phyloP scores from a whole-genome alignment of 805 yeast species.

The Saccharomycopsis selenospora region DNA sequence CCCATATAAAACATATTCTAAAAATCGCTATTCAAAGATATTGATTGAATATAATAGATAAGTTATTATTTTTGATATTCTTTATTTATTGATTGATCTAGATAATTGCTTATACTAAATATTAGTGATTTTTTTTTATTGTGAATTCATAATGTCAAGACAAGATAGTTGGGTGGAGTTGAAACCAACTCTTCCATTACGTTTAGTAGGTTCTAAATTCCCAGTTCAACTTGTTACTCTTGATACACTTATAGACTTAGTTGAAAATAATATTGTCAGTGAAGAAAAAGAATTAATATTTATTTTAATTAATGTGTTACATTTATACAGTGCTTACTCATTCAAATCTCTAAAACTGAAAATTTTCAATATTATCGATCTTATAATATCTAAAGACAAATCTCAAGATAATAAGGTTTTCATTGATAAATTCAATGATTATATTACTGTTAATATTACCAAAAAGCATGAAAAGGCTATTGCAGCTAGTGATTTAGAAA shows the following conservation, averaged over 20 bases:
- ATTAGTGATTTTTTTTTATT: too few relatives aligned
- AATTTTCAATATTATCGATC: slow-evolving; percentile 6
- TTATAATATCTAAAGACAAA: background rate
- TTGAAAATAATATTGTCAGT: background rate
- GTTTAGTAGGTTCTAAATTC: slow-evolving; percentile 17
- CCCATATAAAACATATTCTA: too few relatives aligned
- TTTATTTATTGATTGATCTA: too few relatives aligned
- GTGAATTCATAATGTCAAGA: too few relatives aligned
- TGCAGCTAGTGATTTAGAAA: background rate
- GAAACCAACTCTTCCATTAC: slow-evolving; percentile 23
- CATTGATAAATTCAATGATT: background rate
- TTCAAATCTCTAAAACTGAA: background rate
- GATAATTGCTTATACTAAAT: too few relatives aligned
- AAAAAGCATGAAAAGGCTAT: background rate
- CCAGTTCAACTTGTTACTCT: background rate
- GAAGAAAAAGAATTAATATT: background rate
- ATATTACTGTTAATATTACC: background rate
- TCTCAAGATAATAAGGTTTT: too few relatives aligned
- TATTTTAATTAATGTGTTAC: slow-evolving; percentile 6
- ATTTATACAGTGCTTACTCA: slow-evolving; percentile 6
- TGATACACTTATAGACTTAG: background rate
- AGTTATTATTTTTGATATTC: too few relatives aligned
- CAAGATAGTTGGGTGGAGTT: slow-evolving; percentile 27
- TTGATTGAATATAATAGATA: too few relatives aligned
- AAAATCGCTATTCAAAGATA: too few relatives aligned